A percentile compares a stretch with the other conserved stretches of the same genome.
phyloP scores from a whole-genome alignment of 345 rosid species.

The Corchorus capsularis region DNA sequence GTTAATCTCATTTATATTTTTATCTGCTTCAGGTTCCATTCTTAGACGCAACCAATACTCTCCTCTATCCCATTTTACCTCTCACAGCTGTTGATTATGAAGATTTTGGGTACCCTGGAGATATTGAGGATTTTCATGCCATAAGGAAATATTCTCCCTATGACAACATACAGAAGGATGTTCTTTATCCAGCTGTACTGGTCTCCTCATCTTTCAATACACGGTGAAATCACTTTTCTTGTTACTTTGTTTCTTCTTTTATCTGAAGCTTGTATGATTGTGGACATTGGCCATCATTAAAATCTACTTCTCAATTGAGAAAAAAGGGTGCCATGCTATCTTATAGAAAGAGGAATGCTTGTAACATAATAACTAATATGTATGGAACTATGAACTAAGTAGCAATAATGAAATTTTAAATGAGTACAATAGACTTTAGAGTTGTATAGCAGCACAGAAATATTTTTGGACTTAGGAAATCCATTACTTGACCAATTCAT shows the following conservation, averaged over 20 bases:
- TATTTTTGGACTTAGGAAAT: not conserved
- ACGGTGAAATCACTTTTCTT: conserved; percentile 43
- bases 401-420: not conserved
- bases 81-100: conserved; percentile 77
- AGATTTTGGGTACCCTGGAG: conserved; percentile 92
- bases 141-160: conserved; percentile 79
- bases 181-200: conserved; percentile 73
- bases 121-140: conserved; percentile 72
- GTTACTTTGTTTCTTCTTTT: not conserved
- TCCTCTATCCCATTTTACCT: conserved; percentile 78
- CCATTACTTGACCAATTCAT: not conserved
- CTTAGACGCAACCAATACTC: conserved; percentile 86
- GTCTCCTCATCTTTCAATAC: conserved; percentile 86
- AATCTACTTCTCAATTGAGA: not conserved
- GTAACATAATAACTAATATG: not conserved
- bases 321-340: not conserved
- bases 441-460: not conserved
- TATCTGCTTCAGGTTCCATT: conserved; percentile 72
- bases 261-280: not conserved
- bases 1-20: not conserved
- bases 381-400: conserved; percentile 1
- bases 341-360: conserved; percentile 2
- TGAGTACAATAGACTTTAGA: not conserved
- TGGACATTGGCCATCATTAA: not conserved
- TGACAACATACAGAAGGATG: conserved; percentile 77